Conservation (phyloP, 2,329 filamentous ascomycete species). For the Nemania sp. region DNA sequence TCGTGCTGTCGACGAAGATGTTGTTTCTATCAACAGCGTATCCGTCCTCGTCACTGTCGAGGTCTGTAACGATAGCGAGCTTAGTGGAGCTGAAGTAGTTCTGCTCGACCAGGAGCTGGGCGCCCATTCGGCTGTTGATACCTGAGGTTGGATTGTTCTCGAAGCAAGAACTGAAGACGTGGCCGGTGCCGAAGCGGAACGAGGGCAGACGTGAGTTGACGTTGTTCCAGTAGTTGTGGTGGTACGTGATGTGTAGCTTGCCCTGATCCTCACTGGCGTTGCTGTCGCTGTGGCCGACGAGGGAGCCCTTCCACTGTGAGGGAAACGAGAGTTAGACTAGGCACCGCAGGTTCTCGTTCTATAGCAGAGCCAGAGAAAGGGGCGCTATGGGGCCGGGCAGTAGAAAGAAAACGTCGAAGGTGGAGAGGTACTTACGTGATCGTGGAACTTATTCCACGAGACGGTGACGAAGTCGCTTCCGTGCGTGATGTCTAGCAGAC, state of each 20-base stretch:
- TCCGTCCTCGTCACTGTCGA: conserved; percentile 60
- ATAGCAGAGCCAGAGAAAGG: not conserved
- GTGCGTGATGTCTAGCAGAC: conserved; percentile 59
- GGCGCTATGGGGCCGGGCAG: not conserved
- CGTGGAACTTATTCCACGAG: conserved; percentile 58
- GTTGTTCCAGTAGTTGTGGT: conserved; percentile 75
- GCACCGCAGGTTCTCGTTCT: not conserved
- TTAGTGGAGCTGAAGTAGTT: conserved; percentile 61
- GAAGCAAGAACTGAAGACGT: conserved; percentile 67
- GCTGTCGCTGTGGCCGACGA: conserved; percentile 70
- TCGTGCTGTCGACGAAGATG: conserved; percentile 55
- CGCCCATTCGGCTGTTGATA: conserved; percentile 65
- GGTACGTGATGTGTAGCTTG: conserved; percentile 72
- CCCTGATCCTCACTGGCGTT: conserved; percentile 70
- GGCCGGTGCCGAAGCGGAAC: conserved; percentile 74
- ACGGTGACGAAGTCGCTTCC: conserved; percentile 59
- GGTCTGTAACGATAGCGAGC: conserved; percentile 55
- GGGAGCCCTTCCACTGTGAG: conserved; percentile 63
- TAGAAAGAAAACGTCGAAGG: conserved; percentile 4
- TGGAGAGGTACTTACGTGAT: conserved; percentile 49
- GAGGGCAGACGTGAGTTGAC: conserved; percentile 73
- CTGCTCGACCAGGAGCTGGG: conserved; percentile 65
- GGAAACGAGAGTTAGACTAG: not conserved
- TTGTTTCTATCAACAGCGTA: conserved; percentile 60
- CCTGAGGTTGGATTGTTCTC: conserved; percentile 56